Evolutionary conservation across 768 basidiomycete species (phyloP).

Genomic region (Pleurotus ostreatus): DNA sequence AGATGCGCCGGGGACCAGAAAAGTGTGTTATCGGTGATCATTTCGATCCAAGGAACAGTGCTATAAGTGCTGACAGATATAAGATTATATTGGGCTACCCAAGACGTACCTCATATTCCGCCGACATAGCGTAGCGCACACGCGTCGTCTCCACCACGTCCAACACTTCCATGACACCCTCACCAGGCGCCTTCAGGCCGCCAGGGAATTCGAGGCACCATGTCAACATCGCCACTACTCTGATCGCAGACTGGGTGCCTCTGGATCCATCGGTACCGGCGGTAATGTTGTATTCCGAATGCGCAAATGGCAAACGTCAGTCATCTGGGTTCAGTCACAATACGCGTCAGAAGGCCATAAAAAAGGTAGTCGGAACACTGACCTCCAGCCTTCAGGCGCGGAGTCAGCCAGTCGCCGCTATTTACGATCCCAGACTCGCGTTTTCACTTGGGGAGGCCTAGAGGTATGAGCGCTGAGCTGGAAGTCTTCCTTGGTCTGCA

Average conservation of each 20-base stretch:
- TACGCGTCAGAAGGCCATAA: no score
- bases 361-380: no score
- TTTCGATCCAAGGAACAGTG: not conserved
- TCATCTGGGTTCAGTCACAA: no score
- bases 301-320: no score
- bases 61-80: not conserved
- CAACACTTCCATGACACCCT: not conserved
- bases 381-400: no score
- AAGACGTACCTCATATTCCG: not conserved
- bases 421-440: no score
- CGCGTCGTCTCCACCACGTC: not conserved
- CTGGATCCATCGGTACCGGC: no score
- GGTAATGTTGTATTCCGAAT: no score
- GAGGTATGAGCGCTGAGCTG: no score
- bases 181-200: not conserved
- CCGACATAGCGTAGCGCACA: not conserved
- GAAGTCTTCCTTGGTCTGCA: no score
- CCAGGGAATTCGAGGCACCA: not conserved
- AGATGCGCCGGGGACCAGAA: not conserved
- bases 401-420: no score
- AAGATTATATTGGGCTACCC: not conserved
- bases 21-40: not conserved
- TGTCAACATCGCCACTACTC: constrained; percentile 1
- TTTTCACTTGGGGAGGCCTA: no score
- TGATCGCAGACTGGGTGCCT: not conserved